Percentiles rank a stretch among this genome's conserved stretches.
Evolutionary conservation across 2,329 filamentous ascomycete genomes (phyloP).

Genomic region (Aspergillus brunneoviolaceus): DNA sequence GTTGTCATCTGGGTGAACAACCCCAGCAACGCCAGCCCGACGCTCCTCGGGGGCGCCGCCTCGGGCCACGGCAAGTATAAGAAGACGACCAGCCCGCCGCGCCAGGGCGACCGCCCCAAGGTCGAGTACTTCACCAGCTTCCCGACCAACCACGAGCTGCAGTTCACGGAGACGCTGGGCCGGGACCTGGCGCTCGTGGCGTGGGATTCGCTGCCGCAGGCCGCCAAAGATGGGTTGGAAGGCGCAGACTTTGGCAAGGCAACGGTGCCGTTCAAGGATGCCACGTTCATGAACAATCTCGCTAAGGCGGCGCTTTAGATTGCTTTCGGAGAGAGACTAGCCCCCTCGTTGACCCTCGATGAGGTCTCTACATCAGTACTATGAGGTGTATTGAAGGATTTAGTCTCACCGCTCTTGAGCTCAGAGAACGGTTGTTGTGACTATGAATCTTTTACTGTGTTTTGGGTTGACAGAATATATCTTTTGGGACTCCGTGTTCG

Average conservation of each 20-base stretch:
- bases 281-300: not conserved
- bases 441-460: too few species aligned
- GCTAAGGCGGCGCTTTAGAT: not conserved
- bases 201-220: slow-evolving; percentile 2
- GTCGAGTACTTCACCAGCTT: slow-evolving; percentile 9
- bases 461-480: too few species aligned
- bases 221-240: not conserved
- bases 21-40: not conserved
- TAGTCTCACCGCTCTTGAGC: too few species aligned
- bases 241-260: slow-evolving; percentile 1
- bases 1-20: slow-evolving; percentile 9
- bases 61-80: slow-evolving; percentile 7
- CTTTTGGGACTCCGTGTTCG: too few species aligned
- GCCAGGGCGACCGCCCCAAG: not conserved
- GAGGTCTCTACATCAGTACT: too few species aligned
- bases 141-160: slow-evolving; percentile 8
- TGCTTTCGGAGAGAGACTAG: too few species aligned
- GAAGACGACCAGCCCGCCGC: slow-evolving; percentile 1
- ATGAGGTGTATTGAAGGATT: too few species aligned
- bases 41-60: slow-evolving; percentile 1
- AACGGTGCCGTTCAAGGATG: slow-evolving; percentile 2
- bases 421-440: too few species aligned
- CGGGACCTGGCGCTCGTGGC: not conserved
- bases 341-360: too few species aligned
- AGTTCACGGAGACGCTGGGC: slow-evolving; percentile 1